Evolutionary conservation across 2,329 filamentous ascomycete genomes (phyloP).

Genomic region (Penicillium sp.): DNA sequence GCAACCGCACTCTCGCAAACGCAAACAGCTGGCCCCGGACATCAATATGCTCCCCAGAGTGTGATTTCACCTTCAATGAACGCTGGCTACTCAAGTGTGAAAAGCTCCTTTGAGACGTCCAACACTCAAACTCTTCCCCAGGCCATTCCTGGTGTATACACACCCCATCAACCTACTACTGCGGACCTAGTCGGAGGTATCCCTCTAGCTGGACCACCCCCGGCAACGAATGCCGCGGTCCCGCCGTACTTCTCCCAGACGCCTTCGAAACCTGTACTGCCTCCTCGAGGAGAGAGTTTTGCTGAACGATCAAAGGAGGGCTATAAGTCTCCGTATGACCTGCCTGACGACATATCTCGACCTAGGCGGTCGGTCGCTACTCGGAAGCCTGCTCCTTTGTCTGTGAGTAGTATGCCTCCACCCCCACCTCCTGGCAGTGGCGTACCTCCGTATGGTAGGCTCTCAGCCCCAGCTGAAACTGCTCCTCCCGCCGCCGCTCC

Average conservation of each 20-base stretch:
- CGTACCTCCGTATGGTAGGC: constrained; percentile 31
- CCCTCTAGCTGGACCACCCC: constrained; percentile 23
- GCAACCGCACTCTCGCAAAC: constrained; percentile 30
- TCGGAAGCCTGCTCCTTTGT: constrained; percentile 54
- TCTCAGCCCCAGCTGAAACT: constrained; percentile 20
- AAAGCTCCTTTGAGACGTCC: constrained; percentile 32
- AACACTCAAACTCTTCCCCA: constrained; percentile 23
- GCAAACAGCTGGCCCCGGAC: constrained; percentile 8
- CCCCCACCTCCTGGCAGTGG: constrained; percentile 66
- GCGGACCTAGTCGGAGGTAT: constrained; percentile 47
- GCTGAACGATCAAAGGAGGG: constrained; percentile 87
- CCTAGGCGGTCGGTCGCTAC: constrained; percentile 65
- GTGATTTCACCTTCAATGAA: constrained; percentile 24
- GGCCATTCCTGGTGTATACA: constrained; percentile 47
- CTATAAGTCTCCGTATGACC: constrained; percentile 91
- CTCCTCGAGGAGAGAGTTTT: constrained; percentile 73
- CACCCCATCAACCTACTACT: constrained; percentile 53
- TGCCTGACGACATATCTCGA: constrained; percentile 78
- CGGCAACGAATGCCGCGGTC: constrained; percentile 16
- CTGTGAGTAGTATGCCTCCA: constrained; percentile 49
- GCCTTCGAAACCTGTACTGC: constrained; percentile 33
- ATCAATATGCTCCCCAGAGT: constrained; percentile 24
- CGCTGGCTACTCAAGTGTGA: constrained; percentile 16
- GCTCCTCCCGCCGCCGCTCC: constrained; percentile 17
- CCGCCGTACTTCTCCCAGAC: constrained; percentile 31